A percentile compares a stretch with the other conserved stretches of the same genome.
These are phyloP conservation scores for Odonthalia washingtoniensis DNA, from an alignment of 31 red algal species.

Conservation along the genomic window DNA sequence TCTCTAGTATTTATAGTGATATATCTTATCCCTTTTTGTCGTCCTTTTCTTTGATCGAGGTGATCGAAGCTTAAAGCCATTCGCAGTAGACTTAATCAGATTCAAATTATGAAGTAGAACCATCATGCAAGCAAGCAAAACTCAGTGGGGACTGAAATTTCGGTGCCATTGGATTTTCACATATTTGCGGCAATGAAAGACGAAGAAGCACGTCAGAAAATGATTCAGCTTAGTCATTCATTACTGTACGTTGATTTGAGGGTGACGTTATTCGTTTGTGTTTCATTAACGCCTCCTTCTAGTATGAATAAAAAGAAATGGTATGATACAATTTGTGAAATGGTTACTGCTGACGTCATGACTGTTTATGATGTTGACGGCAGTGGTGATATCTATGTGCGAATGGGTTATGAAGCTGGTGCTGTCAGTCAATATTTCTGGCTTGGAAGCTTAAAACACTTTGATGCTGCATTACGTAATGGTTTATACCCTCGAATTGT, in stretches of 20 bases:
- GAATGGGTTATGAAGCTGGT: constrained; percentile 37
- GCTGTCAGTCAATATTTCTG: constrained; percentile 8
- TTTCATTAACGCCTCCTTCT: too few species aligned
- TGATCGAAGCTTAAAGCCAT: too few species aligned
- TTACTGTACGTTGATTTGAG: not conserved
- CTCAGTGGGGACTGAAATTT: not conserved
- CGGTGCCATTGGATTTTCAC: not conserved
- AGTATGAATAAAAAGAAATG: not conserved
- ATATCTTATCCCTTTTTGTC: too few species aligned
- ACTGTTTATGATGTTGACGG: not conserved
- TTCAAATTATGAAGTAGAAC: too few species aligned
- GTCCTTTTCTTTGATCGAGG: too few species aligned
- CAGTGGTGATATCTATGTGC: not conserved
- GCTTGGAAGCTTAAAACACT: constrained; percentile 40
- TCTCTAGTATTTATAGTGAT: too few species aligned
- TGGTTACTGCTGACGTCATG: not conserved
- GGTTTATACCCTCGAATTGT: constrained; percentile 17
- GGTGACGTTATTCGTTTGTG: not conserved
- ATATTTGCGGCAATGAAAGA: not conserved
- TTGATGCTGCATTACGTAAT: not conserved
- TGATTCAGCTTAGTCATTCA: not conserved
- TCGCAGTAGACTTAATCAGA: too few species aligned
- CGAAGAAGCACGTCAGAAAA: not conserved
- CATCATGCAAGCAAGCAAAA: constrained; percentile 8
- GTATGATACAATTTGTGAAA: not conserved